These are phyloP conservation scores for Coprinopsis strossmayeri DNA, from an alignment of 768 basidiomycete species.

Conservation along the genomic window DNA sequence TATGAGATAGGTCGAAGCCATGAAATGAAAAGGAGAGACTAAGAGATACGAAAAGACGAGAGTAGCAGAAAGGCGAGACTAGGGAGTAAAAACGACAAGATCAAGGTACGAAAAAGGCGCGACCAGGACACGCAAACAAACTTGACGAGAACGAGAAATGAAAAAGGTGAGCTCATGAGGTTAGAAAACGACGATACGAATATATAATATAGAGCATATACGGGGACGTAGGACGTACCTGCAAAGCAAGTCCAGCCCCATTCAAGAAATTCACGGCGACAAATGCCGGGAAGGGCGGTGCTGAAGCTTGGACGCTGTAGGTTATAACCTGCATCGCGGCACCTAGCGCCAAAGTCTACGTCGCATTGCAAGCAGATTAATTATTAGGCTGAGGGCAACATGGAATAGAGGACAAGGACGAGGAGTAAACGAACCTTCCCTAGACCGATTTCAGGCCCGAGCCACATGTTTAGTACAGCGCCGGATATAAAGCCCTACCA, in stretches of 20 bases:
- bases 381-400: not conserved
- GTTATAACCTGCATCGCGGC: constrained; percentile 49
- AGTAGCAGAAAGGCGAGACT: too few species aligned
- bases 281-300: constrained; percentile 60
- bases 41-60: too few species aligned
- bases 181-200: too few species aligned
- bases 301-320: constrained; percentile 47
- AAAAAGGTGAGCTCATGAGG: too few species aligned
- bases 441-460: constrained; percentile 33
- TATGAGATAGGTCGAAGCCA: too few species aligned
- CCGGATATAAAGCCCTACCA: constrained; percentile 40
- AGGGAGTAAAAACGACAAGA: too few species aligned
- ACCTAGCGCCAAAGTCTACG: constrained; percentile 12
- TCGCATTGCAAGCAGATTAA: too few species aligned
- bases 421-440: constrained; percentile 29
- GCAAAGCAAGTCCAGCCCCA: constrained; percentile 35
- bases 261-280: constrained; percentile 40
- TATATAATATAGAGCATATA: too few species aligned
- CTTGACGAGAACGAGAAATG: too few species aligned
- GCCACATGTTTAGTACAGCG: constrained; percentile 30
- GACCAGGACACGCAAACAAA: too few species aligned
- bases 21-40: too few species aligned
- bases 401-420: not conserved
- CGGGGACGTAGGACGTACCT: constrained; percentile 25
- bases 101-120: too few species aligned